Evolutionary conservation across 139 green algal species (phyloP).

Genomic region (Zygnema circumcarinatum): DNA sequence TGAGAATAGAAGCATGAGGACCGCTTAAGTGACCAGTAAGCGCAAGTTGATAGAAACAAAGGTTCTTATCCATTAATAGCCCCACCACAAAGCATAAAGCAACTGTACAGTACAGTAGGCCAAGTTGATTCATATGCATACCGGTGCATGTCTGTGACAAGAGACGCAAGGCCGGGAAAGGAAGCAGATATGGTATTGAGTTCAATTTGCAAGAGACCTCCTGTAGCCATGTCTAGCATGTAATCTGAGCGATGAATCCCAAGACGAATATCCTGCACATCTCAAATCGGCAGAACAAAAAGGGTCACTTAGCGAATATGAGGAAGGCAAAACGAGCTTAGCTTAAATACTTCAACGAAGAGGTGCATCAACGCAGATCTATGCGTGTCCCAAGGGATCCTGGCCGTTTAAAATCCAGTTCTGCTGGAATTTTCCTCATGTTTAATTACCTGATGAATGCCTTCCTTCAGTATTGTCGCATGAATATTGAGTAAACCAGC

Average conservation of each 20-base stretch:
- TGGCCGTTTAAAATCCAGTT: too few species aligned
- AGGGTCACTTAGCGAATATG: background rate
- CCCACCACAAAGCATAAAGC: too few species aligned
- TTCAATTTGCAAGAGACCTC: slow-evolving; percentile 91
- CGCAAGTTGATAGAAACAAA: too few species aligned
- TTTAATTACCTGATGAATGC: slow-evolving; percentile 48
- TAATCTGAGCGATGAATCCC: slow-evolving; percentile 93
- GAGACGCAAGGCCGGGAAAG: slow-evolving; percentile 83
- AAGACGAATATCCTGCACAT: slow-evolving; percentile 64
- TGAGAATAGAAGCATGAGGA: too few species aligned
- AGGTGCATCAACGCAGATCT: slow-evolving; percentile 59
- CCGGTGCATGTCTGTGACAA: slow-evolving; percentile 76
- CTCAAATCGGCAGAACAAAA: background rate
- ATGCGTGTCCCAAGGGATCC: too few species aligned
- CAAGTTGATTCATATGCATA: too few species aligned
- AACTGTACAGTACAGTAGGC: too few species aligned
- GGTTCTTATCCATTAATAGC: too few species aligned
- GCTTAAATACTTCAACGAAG: slow-evolving; percentile 53
- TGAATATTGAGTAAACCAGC: slow-evolving; percentile 58
- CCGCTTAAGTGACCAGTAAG: too few species aligned
- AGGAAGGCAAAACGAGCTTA: slow-evolving; percentile 4
- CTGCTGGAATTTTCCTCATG: too few species aligned
- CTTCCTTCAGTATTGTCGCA: slow-evolving; percentile 32
- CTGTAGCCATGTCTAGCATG: slow-evolving; percentile 92
- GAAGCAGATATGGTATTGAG: slow-evolving; percentile 97